Evolutionary conservation across 1,139 yeast genomes (phyloP).

Genomic region (Barnettozyma hawaiiensis): DNA sequence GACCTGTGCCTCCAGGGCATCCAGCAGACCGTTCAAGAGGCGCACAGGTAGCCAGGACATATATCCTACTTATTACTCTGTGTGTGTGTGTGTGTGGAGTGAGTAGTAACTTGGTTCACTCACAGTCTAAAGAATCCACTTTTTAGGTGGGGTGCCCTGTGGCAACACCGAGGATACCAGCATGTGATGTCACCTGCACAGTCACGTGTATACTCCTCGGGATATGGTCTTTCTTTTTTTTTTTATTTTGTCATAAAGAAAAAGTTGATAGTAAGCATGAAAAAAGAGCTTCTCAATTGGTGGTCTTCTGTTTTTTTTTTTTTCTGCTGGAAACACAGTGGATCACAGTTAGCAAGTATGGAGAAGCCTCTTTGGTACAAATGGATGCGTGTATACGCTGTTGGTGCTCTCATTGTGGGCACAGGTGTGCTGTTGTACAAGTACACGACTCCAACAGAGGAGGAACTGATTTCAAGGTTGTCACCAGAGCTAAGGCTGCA

Average conservation of each 20-base stretch:
- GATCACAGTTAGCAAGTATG: slow-evolving; percentile 22
- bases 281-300: slow-evolving; percentile 1
- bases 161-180: no score
- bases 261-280: slow-evolving; percentile 1
- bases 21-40: not conserved
- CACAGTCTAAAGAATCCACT: no score
- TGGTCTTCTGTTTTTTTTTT: no score
- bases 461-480: slow-evolving; percentile 61
- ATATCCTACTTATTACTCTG: no score
- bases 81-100: not conserved
- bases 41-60: slow-evolving; percentile 2
- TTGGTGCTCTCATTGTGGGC: slow-evolving; percentile 58
- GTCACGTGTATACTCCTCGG: not conserved
- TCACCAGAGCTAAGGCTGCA: slow-evolving; percentile 81
- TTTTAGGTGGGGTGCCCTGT: no score
- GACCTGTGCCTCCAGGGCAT: not conserved
- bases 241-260: no score
- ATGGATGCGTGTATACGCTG: slow-evolving; percentile 58
- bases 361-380: slow-evolving; percentile 46
- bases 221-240: no score
- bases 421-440: slow-evolving; percentile 62
- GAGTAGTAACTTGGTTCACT: not conserved
- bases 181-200: not conserved
- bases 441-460: slow-evolving; percentile 80
- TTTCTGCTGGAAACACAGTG: no score